Evolutionary conservation across 768 basidiomycete genomes (phyloP), one percentile per base, ranked within the genome.

Genomic region (Inosperma sp.): DNA sequence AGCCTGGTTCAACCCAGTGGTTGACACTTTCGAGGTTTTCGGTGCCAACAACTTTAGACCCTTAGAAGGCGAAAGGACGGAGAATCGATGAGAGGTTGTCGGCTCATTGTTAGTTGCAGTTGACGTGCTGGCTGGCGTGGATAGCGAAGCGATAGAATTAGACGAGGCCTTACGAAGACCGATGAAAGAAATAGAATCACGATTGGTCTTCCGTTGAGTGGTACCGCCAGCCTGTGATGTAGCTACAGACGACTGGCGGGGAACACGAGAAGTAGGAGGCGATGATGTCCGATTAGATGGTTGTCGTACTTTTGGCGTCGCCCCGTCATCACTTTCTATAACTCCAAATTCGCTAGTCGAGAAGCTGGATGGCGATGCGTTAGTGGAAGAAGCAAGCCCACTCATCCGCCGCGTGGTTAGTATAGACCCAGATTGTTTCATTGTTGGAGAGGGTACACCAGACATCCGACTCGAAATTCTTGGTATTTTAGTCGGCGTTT

Each of bases 401-500:
- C 88, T 90, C n/a, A 81, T 69, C 34, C 91, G 77, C 30, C 86
- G 81, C 53, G 73, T 76, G 7, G 77, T 72, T 45, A 79, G 65
- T 14, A 75, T 71, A 14, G 73, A 71, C 13, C 66, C 61, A 14
- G 80, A 74, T n/a, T 74, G 72, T 58, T 83, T 83, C 48, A 81
- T 65, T 35, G 85, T 78, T 12, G 90, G 90, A 6, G 89, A 89
- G 40, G 80, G 77, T 46, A 77, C 78, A 8, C 86, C 81, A 4
- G 90, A 88, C 2, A 85, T 83, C 27, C 86, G 80, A 61, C 88
- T 88, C n/a, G 89, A 86, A 33, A 94, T 93, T 21, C 91, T 87
- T 40, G 91, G 91, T 60, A 93, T 94, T 72, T 92, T 93, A 16
- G 91, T 94, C 3, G 91, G 91, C 0, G 92, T 92, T 62, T 91